Percentiles rank a stretch among this genome's conserved stretches.
phyloP scores from a whole-genome alignment of 371 early-diverging fungal species.

The Mortierella sp. region DNA sequence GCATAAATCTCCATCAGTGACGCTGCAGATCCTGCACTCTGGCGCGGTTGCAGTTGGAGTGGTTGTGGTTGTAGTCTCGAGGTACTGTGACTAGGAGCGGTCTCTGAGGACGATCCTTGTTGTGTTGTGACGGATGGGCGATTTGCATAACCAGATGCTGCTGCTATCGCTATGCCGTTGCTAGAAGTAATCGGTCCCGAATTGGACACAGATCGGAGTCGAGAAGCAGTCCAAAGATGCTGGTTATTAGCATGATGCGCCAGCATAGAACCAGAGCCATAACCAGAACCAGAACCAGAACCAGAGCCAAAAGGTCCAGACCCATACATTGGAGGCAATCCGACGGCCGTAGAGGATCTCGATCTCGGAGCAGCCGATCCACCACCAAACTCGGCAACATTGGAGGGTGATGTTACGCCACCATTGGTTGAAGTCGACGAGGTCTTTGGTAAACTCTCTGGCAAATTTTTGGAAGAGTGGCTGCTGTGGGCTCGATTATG shows the following conservation, averaged over 20 bases:
- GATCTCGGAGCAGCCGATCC: neutral
- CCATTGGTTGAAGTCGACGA: neutral
- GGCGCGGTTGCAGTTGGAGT: neutral
- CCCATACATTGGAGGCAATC: slow-evolving; percentile 5
- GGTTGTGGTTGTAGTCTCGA: slow-evolving; percentile 3
- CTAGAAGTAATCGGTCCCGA: neutral
- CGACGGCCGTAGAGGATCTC: neutral
- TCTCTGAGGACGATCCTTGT: neutral
- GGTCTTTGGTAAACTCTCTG: neutral
- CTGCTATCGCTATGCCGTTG: neutral
- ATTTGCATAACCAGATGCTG: neutral
- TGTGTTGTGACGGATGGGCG: neutral
- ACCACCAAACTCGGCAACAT: slow-evolving; percentile 2
- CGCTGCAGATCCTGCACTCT: neutral
- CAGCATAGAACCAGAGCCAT: neutral
- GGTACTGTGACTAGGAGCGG: neutral
- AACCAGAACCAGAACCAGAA: neutral
- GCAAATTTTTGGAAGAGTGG: neutral
- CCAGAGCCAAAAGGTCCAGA: neutral
- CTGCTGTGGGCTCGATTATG: neutral
- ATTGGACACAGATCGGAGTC: neutral
- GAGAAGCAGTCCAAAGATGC: neutral
- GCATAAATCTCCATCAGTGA: slow-evolving; percentile 32
- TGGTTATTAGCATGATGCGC: slow-evolving; percentile 7
- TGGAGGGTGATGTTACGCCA: no score